These are phyloP conservation scores for Orbilia blumenaviensis DNA, from an alignment of 2,329 filamentous ascomycete species.

Conservation along the genomic window DNA sequence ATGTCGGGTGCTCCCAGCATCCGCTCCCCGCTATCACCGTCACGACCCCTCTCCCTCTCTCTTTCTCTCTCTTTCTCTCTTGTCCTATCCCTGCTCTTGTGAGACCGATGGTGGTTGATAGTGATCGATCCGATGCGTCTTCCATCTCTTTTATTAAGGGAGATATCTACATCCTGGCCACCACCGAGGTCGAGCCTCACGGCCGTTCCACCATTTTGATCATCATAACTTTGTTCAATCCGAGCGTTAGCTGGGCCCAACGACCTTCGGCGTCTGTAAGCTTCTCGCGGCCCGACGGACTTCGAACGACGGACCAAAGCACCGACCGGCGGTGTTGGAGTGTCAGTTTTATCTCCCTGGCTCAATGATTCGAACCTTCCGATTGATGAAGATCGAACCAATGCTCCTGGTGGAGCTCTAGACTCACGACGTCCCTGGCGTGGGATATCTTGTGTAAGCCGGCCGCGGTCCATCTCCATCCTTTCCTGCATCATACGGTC, in stretches of 20 bases:
- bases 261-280: slow-evolving; percentile 29
- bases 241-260: slow-evolving; percentile 10
- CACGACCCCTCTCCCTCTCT: neutral
- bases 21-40: slow-evolving; percentile 13
- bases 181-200: slow-evolving; percentile 44
- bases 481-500: neutral
- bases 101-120: slow-evolving; percentile 32
- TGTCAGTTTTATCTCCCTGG: slow-evolving; percentile 19
- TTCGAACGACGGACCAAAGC: slow-evolving; percentile 47
- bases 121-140: slow-evolving; percentile 48
- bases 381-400: slow-evolving; percentile 34
- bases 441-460: neutral
- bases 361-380: slow-evolving; percentile 24
- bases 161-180: slow-evolving; percentile 45
- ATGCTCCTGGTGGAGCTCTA: neutral
- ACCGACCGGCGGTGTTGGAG: slow-evolving; percentile 6
- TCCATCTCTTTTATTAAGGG: slow-evolving; percentile 39
- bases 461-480: neutral
- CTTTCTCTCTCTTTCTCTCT: neutral
- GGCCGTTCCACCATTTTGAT: slow-evolving; percentile 6
- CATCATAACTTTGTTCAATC: neutral
- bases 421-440: slow-evolving; percentile 30
- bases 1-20: slow-evolving; percentile 29
- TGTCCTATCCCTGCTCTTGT: slow-evolving; percentile 1
- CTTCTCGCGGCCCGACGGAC: slow-evolving; percentile 39